Evolutionary conservation across 2,329 filamentous ascomycete species (phyloP).

Genomic region (Hirsutella thompsonii): DNA sequence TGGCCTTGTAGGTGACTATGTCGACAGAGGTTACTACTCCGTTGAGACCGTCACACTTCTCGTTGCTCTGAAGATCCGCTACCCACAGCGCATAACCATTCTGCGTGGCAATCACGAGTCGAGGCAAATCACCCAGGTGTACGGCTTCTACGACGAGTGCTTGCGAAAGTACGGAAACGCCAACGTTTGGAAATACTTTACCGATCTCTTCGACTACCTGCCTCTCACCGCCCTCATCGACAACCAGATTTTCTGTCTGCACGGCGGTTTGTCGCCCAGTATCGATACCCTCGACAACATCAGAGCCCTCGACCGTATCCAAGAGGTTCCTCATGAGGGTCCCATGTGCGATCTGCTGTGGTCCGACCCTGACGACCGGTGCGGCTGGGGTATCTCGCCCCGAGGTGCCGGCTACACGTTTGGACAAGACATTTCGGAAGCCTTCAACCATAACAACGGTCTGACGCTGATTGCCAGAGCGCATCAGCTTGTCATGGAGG

Average conservation of each 20-base stretch:
- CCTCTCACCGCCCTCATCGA: constrained; percentile 95
- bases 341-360: constrained; percentile 97
- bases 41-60: constrained; percentile 96
- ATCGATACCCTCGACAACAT: constrained; percentile 96
- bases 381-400: constrained; percentile 91
- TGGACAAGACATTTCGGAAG: constrained; percentile 93
- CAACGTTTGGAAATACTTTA: constrained; percentile 99
- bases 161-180: constrained; percentile 98
- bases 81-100: constrained; percentile 95
- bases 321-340: constrained; percentile 96
- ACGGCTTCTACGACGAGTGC: constrained; percentile 99
- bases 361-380: constrained; percentile 95
- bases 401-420: constrained; percentile 93
- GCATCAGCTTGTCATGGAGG: constrained; percentile 98
- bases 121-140: constrained; percentile 96
- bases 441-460: constrained; percentile 98
- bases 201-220: constrained; percentile 96
- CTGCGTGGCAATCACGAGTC: constrained; percentile 98
- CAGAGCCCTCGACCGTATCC: constrained; percentile 84
- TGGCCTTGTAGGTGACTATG: constrained; percentile 66
- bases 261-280: constrained; percentile 91
- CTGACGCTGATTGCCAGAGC: constrained; percentile 90
- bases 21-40: constrained; percentile 97
- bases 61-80: constrained; percentile 94
- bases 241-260: constrained; percentile 98